Evolutionary conservation across 2,329 filamentous ascomycete genomes (phyloP).

Genomic region (Neonectria hederae): DNA sequence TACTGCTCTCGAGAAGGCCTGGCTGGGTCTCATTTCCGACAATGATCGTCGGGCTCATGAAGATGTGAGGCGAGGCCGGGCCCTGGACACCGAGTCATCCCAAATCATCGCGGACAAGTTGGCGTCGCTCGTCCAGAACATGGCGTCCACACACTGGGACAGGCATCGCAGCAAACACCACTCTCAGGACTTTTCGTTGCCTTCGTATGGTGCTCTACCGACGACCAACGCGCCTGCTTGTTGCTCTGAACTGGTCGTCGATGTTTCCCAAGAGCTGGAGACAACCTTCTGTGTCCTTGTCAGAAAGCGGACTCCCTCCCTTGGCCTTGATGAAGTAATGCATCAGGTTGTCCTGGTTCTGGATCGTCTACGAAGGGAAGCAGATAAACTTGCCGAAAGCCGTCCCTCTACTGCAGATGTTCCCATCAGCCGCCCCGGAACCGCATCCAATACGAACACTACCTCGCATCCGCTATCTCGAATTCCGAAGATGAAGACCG

Average conservation of each 20-base stretch:
- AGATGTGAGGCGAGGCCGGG: conserved; percentile 41
- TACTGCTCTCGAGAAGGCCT: conserved; percentile 79
- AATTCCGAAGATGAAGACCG: conserved; percentile 33
- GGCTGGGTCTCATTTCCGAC: conserved; percentile 68
- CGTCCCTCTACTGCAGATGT: conserved; percentile 26
- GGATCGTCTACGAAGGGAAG: conserved; percentile 31
- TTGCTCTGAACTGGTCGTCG: conserved; percentile 58
- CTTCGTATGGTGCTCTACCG: conserved; percentile 43
- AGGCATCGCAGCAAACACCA: conserved; percentile 55
- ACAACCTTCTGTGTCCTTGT: conserved; percentile 61
- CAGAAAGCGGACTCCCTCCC: conserved; percentile 50
- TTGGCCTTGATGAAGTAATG: conserved; percentile 57
- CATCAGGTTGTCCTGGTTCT: conserved; percentile 55
- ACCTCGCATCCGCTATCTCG: conserved; percentile 31
- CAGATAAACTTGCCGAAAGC: conserved; percentile 23
- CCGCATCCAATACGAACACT: conserved; percentile 26
- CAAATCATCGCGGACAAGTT: conserved; percentile 31
- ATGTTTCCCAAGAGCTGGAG: conserved; percentile 59
- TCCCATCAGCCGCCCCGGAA: conserved; percentile 30
- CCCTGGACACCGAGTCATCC: conserved; percentile 4
- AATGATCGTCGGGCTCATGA: conserved; percentile 59
- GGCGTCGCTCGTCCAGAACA: conserved; percentile 50
- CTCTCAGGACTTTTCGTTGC: conserved; percentile 43
- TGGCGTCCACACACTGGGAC: conserved; percentile 58
- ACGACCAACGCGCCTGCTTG: conserved; percentile 53